Conservation (phyloP, 768 basidiomycete genomes). For the Termitomyces sp. region DNA sequence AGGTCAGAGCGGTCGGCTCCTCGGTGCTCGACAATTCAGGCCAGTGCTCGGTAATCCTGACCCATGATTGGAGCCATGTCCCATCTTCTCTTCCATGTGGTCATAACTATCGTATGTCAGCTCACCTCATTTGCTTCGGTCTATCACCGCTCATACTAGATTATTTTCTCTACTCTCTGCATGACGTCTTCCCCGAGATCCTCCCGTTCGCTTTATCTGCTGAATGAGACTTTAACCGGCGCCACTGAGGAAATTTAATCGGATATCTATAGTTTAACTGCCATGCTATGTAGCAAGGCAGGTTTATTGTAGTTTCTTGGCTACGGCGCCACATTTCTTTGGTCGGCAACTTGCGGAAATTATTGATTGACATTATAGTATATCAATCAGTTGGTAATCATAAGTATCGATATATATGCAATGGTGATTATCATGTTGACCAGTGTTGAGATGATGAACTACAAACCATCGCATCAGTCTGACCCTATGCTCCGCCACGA, state of each 20-base stretch:
- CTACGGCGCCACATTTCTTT: neutral
- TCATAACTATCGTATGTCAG: neutral
- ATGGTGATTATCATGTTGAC: neutral
- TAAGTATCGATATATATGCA: neutral
- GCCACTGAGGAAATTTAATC: neutral
- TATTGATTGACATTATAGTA: neutral
- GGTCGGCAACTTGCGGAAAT: neutral
- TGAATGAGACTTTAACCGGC: neutral
- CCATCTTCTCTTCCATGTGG: neutral
- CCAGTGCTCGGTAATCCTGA: conserved; percentile 9
- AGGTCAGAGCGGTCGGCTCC: conserved; percentile 13
- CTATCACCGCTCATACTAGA: neutral
- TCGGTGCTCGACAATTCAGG: conserved; percentile 2
- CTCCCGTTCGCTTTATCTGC: too few species aligned
- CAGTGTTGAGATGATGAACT: neutral
- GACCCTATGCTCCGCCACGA: neutral
- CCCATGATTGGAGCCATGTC: neutral
- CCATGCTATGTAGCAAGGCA: neutral
- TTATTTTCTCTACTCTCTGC: too few species aligned
- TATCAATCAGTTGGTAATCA: neutral
- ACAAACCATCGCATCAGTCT: neutral
- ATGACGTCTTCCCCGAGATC: neutral
- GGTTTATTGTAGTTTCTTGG: neutral
- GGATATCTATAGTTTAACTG: neutral
- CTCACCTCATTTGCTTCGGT: neutral